Evolutionary conservation across 2,329 filamentous ascomycete genomes (phyloP).

Genomic region (Dryadomyces quercus-mongolicae): DNA sequence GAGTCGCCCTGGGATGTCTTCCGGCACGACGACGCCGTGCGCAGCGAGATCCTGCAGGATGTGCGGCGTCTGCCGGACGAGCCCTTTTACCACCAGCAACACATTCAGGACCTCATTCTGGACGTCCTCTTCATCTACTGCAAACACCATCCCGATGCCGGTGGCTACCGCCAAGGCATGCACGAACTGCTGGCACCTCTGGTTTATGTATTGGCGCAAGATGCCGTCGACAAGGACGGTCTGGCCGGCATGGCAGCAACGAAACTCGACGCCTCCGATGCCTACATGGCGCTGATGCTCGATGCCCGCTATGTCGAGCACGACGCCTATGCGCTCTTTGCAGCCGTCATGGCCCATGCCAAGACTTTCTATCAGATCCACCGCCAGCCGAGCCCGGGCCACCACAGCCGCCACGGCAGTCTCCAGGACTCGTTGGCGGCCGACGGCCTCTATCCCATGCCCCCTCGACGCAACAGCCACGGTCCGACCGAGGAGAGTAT

Average conservation of each 20-base stretch:
- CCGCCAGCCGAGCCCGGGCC: slow-evolving; percentile 18
- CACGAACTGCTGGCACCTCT: slow-evolving; percentile 90
- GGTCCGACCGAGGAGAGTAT: slow-evolving; percentile 34
- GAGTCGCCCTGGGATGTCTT: slow-evolving; percentile 84
- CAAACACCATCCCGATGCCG: slow-evolving; percentile 76
- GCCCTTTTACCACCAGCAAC: slow-evolving; percentile 70
- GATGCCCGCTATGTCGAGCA: slow-evolving; percentile 72
- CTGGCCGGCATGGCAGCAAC: slow-evolving; percentile 1
- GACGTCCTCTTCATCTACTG: slow-evolving; percentile 92
- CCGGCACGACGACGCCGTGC: slow-evolving; percentile 69
- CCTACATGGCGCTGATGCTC: slow-evolving; percentile 51
- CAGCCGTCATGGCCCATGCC: slow-evolving; percentile 74
- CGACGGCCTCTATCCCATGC: not conserved
- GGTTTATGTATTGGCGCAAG: slow-evolving; percentile 69
- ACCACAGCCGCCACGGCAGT: not conserved
- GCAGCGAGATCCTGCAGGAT: slow-evolving; percentile 87
- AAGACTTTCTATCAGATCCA: slow-evolving; percentile 76
- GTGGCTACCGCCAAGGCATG: slow-evolving; percentile 96
- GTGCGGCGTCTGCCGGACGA: slow-evolving; percentile 90
- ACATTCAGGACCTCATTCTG: slow-evolving; percentile 68
- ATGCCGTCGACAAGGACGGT: slow-evolving; percentile 51
- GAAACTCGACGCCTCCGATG: slow-evolving; percentile 24
- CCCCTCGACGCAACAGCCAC: not conserved
- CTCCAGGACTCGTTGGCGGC: not conserved
- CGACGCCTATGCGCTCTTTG: slow-evolving; percentile 79